Evolutionary conservation across 2,329 filamentous ascomycete species (phyloP).

Genomic region (Epichloe amarillans): DNA sequence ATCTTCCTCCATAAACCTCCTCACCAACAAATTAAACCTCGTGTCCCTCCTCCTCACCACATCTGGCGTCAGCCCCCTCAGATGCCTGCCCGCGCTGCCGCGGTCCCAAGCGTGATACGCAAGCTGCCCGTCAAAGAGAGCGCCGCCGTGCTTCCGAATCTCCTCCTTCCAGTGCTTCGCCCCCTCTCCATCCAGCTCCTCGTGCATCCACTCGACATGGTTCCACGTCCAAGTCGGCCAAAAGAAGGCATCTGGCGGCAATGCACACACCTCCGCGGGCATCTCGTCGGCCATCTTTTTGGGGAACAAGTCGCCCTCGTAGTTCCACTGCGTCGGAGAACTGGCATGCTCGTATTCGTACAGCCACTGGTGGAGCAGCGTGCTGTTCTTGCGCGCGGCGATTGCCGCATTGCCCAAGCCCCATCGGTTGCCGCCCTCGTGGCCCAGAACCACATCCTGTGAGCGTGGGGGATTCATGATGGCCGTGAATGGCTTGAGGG

Average conservation of each 20-base stretch:
- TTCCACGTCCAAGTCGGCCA: constrained; percentile 9
- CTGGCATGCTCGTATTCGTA: constrained; percentile 1
- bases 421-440: constrained; percentile 7
- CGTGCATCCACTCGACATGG: constrained; percentile 10
- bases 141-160: constrained; percentile 6
- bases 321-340: background rate
- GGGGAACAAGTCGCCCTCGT: constrained; percentile 6
- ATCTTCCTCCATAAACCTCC: constrained; percentile 9
- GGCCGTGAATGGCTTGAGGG: constrained; percentile 5
- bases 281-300: background rate
- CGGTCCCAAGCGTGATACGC: constrained; percentile 10
- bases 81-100: constrained; percentile 1
- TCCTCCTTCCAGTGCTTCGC: constrained; percentile 3
- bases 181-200: constrained; percentile 2
- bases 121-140: constrained; percentile 8
- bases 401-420: constrained; percentile 8
- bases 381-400: constrained; percentile 8
- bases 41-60: constrained; percentile 6
- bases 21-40: constrained; percentile 9
- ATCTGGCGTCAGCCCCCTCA: constrained; percentile 3
- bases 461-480: constrained; percentile 3
- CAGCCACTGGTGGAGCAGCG: constrained; percentile 7
- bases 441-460: constrained; percentile 6
- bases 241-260: constrained; percentile 8
- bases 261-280: constrained; percentile 5